A percentile compares a stretch with the other conserved stretches of the same genome.
These are phyloP conservation scores for Pelagophyceae sp. DNA, from an alignment of 352 stramenopile genomes.

Conservation along the genomic window DNA sequence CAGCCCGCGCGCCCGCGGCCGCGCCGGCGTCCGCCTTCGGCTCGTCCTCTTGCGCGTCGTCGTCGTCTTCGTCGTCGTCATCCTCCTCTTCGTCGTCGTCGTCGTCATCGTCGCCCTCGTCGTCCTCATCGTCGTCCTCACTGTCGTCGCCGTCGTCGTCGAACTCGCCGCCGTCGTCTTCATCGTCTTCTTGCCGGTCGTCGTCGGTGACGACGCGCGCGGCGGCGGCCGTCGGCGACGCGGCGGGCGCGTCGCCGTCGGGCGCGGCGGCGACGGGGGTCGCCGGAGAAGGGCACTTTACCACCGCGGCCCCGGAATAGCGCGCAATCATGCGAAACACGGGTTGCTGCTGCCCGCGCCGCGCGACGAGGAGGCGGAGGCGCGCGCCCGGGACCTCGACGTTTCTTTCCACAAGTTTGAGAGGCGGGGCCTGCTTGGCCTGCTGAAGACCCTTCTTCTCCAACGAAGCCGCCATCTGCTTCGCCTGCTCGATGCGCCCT, in stretches of 20 bases:
- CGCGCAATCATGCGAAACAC: slow-evolving; percentile 13
- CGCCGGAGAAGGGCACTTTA: background rate
- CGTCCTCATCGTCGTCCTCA: background rate
- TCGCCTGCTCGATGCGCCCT: too few species aligned
- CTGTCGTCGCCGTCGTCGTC: background rate
- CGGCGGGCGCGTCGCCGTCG: background rate
- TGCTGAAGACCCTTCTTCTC: too few species aligned
- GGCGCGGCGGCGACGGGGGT: background rate
- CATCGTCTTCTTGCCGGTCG: background rate
- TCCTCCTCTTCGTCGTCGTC: background rate
- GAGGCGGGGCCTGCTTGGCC: background rate
- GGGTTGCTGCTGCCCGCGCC: slow-evolving; percentile 18
- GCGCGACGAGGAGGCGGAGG: background rate
- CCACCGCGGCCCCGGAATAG: background rate
- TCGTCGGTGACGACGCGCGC: background rate
- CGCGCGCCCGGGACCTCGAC: background rate
- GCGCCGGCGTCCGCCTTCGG: background rate
- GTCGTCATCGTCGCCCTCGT: background rate
- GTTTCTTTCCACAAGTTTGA: background rate
- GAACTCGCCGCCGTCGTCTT: background rate
- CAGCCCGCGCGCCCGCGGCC: too few species aligned
- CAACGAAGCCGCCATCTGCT: too few species aligned
- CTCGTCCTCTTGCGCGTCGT: background rate
- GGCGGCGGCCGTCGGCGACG: too few species aligned
- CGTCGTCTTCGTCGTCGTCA: background rate